Conservation (phyloP, 1,284 basidiomycete genomes). For the Kalmanozyma brasiliensis region DNA sequence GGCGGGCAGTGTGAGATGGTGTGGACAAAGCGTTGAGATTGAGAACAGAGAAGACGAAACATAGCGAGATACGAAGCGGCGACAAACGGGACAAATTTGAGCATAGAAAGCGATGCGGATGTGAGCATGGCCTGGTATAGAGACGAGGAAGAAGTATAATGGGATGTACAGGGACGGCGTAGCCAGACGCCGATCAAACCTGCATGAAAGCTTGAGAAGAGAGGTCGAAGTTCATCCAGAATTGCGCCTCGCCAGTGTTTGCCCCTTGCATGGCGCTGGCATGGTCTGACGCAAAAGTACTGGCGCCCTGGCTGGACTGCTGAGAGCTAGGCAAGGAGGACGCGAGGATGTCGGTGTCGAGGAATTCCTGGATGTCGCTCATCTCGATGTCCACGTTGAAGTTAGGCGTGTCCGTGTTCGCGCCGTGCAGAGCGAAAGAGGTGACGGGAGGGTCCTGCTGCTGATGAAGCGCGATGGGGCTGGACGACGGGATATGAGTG, state of each 20-base stretch:
- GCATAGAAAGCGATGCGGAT: background rate
- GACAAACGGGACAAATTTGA: too few species aligned
- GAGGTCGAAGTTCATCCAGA: slow-evolving; percentile 32
- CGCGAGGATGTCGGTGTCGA: slow-evolving; percentile 4
- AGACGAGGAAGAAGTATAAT: background rate
- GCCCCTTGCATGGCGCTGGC: background rate
- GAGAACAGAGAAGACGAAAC: background rate
- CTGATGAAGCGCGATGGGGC: slow-evolving; percentile 1
- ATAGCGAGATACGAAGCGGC: too few species aligned
- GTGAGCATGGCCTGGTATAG: background rate
- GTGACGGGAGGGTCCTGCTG: too few species aligned
- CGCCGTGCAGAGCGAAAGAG: background rate
- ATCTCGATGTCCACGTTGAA: slow-evolving; percentile 18
- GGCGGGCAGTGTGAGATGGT: background rate
- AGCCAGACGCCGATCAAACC: slow-evolving; percentile 3
- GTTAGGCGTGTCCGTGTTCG: background rate
- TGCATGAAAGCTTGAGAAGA: slow-evolving; percentile 12
- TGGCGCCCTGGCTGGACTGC: background rate
- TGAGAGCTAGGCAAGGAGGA: slow-evolving; percentile 3
- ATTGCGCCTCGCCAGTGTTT: background rate
- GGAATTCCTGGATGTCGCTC: slow-evolving; percentile 17
- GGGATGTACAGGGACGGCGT: slow-evolving; percentile 1
- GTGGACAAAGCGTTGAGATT: background rate
- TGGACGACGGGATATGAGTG: background rate
- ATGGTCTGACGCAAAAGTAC: background rate